Conservation (phyloP, 2,329 filamentous ascomycete species). For the Neodidymelliopsis sp. region DNA sequence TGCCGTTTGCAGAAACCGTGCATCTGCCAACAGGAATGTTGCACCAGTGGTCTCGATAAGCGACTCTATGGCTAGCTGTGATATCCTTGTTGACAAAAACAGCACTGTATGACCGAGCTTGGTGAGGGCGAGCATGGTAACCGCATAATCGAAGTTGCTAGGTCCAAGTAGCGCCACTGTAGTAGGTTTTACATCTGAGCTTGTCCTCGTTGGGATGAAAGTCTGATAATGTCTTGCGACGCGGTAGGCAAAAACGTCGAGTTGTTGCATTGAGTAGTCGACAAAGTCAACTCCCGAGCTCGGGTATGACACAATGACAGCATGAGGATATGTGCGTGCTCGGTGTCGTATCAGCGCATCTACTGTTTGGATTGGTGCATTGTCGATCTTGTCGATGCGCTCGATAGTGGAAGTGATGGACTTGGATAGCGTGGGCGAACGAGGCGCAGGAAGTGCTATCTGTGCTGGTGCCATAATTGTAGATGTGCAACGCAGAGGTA, state of each 20-base stretch:
- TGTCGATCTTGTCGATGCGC: constrained; percentile 1
- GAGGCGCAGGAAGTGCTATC: constrained; percentile 21
- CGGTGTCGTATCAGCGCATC: constrained; percentile 52
- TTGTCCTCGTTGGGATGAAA: constrained; percentile 27
- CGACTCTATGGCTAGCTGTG: constrained; percentile 59
- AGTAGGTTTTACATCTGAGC: constrained; percentile 24
- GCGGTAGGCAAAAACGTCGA: constrained; percentile 52
- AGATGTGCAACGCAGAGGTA: background rate
- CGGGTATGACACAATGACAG: constrained; percentile 55
- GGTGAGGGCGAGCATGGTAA: constrained; percentile 62
- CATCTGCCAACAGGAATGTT: constrained; percentile 30
- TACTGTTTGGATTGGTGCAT: constrained; percentile 39
- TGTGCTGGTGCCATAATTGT: constrained; percentile 29
- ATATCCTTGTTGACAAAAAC: constrained; percentile 63
- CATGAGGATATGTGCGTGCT: constrained; percentile 45
- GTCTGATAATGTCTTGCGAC: constrained; percentile 31
- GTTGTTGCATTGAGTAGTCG: constrained; percentile 56
- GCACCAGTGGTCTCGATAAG: constrained; percentile 44
- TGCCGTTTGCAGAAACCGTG: constrained; percentile 46
- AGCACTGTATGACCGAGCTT: constrained; percentile 64
- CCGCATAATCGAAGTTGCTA: constrained; percentile 63
- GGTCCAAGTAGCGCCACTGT: constrained; percentile 61
- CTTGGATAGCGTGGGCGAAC: constrained; percentile 5
- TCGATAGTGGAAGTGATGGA: background rate
- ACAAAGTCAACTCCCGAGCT: constrained; percentile 54